Base-by-base conservation (phyloP, 345 rosid genomes). In the Balakata baccata region DNA sequence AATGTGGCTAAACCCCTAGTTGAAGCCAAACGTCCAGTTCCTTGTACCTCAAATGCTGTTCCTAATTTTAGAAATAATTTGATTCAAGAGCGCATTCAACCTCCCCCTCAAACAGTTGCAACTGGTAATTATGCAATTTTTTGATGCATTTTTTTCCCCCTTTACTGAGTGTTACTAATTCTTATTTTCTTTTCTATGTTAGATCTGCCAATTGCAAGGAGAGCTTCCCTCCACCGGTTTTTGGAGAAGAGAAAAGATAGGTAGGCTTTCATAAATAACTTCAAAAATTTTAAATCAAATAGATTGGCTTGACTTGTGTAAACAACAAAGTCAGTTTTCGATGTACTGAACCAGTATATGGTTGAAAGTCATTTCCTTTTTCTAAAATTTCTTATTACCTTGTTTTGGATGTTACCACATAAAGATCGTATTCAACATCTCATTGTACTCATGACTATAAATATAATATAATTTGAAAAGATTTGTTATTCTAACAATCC, bases 191-290 rank as follows among this genome's bases (percentile, higher is more conserved):
- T 61, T 22, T 53, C 43, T 52, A 70, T 56, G 77, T 64, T 88
- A 92, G 98, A 89, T 80, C 85, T 94, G 22, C 98, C 98, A 50
- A 87, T 94, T 63, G 95, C 95, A n/a, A 84, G 97, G 87, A 83
- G 90, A 80, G 95, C 93, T 70, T 94, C 98, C 37, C 97, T 94
- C 17, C 98, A 90, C 77, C 87, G 98, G 69, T 94, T 94, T 88
- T 49, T 94, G 69, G 97, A 85, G 81, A 94, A 90, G 89, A 87
- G 98, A 72, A 94, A 94, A 82, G 96, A 94, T 45, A 87, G 96
- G 97, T 92, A 90, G 54, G 86, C 70, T 61, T 38, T 41, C 34
- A 29, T 29, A 29, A 29, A 29, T 29, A 29, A 29, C 34, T 29
- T 29, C 34, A 29, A 29, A 29, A 29, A 46, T 69, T 57, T 50